Percentiles rank a stretch among this genome's conserved stretches.
phyloP scores from a whole-genome alignment of 129 eudicot species.

The Helianthus annuus region HanXRQr2.0-SUNRISE NC_035449.2:193953545-193954044 shows the following conservation, averaged over 20 bases:
- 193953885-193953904: conserved; percentile 42
- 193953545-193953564: neutral
- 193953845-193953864: conserved; percentile 52
- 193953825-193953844: conserved; percentile 42
- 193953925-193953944: conserved; percentile 1
- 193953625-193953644: conserved; percentile 26
- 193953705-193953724: conserved; percentile 10
- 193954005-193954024: conserved; percentile 95
- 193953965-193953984: conserved; percentile 40
- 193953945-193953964: neutral
- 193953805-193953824: conserved; percentile 41
- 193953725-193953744: conserved; percentile 34
- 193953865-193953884: conserved; percentile 58
- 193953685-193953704: conserved; percentile 61
- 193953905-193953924: conserved; percentile 28
- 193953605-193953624: neutral
- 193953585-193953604: conserved; percentile 5
- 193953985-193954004: conserved; percentile 69
- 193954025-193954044: conserved; percentile 78
- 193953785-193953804: conserved; percentile 14
- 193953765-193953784: conserved; percentile 51
- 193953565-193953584: conserved; percentile 6
- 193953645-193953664: conserved; percentile 56
- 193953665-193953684: conserved; percentile 37
- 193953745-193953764: conserved; percentile 38